Conservation (phyloP, 345 rosid species). For the Pelargonium nanum region DNA sequence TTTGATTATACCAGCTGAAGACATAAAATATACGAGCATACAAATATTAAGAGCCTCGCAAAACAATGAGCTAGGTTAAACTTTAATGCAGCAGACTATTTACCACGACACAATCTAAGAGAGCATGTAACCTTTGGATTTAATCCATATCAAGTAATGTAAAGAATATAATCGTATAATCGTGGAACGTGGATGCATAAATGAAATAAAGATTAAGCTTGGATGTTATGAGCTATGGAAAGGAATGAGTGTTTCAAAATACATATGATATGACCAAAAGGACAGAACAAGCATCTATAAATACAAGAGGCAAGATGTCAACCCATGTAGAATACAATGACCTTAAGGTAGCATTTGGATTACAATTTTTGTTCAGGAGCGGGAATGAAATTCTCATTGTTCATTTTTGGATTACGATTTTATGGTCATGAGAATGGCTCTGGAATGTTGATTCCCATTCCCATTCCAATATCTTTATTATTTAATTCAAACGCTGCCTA, state of each 20-base stretch:
- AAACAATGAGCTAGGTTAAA: background rate
- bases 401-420: no score
- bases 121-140: background rate
- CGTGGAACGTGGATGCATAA: background rate
- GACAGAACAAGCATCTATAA: background rate
- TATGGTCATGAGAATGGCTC: no score
- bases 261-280: background rate
- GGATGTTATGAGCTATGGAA: background rate
- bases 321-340: background rate
- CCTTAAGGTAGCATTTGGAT: no score
- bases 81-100: background rate
- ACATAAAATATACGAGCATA: background rate
- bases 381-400: no score
- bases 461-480: no score
- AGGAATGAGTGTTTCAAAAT: background rate
- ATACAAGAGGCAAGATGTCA: background rate
- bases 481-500: no score
- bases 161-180: background rate
- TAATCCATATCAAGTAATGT: background rate
- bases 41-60: background rate
- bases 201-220: background rate
- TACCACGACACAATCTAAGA: background rate
- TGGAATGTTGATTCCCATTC: no score
- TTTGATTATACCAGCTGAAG: conserved; percentile 30
- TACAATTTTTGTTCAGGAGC: no score